Evolutionary conservation across 129 eudicot species (phyloP).

Genomic region (Cynara cardunculus): DNA sequence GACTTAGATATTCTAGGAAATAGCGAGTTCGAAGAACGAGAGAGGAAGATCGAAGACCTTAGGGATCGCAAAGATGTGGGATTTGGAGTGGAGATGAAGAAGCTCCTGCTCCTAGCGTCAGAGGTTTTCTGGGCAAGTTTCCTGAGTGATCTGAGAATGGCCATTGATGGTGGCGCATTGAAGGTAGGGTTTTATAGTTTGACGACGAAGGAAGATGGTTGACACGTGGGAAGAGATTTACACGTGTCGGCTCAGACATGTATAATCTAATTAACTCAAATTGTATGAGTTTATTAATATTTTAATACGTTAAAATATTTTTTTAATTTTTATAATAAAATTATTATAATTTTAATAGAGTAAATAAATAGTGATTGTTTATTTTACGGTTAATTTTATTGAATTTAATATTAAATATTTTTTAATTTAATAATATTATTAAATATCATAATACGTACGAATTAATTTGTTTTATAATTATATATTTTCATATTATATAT

Average conservation of each 20-base stretch:
- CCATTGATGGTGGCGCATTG: constrained; percentile 51
- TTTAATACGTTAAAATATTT: no score
- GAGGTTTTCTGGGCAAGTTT: constrained; percentile 38
- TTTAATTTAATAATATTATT: no score
- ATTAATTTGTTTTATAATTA: no score
- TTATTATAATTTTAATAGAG: no score
- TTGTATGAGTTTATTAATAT: no score
- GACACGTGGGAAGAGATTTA: not conserved
- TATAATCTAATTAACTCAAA: no score
- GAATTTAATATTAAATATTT: no score
- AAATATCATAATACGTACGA: no score
- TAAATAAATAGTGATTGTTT: no score
- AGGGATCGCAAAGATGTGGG: constrained; percentile 19
- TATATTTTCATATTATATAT: no score
- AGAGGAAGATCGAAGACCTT: constrained; percentile 14
- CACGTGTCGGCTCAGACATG: not conserved
- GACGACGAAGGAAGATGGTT: not conserved
- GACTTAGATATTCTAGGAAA: constrained; percentile 31
- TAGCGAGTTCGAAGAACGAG: constrained; percentile 30
- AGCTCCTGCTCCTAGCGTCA: constrained; percentile 28
- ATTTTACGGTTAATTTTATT: no score
- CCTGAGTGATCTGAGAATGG: constrained; percentile 58
- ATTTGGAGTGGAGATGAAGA: constrained; percentile 26
- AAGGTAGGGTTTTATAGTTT: not conserved
- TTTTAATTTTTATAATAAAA: no score